Base-by-base conservation (phyloP, 2,329 filamentous ascomycete species). In the Tricladium varicosporioides region DNA sequence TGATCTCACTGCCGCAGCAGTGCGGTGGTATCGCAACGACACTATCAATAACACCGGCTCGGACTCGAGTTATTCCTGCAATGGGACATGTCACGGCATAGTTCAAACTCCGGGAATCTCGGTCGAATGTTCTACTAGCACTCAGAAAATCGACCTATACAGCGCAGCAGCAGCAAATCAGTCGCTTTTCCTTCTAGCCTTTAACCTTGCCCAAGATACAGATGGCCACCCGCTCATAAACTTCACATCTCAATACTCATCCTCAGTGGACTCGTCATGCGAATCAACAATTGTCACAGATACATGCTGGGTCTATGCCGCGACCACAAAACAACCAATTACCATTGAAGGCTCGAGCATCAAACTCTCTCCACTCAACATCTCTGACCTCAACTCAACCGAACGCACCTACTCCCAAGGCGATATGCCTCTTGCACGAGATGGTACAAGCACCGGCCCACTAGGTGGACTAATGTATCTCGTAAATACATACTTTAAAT, bases 71-170 rank as follows among this genome's bases (percentile, higher is more conserved):
- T 33, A 40, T 36, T 16, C 2, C 13, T 50, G 48, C 14, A 32
- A 50, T 9, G 48, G 48, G 11, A 19, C 15, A 13, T 50, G 22
- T 14, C 22, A 18, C 9, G 48, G 48, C 7, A 15, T 3, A 7
- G 15, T 51, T n/a, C 11, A 31, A 27, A 36, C 33, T 16, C 49
- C 49, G 9, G 49, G 49, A 9, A 51, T 51, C 43, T 51, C 49
- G 7, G 49, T 51, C 9, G 36, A 43, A 27, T 51, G 49, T 13
- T 15, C 5, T 2, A 22, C 16, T 32, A 43, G 32, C 16, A n/a
- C 18, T 7, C 19, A 19, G 9, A 19, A 43, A 43, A 42, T 51
- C 4, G 48, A 33, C 48, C 10, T 50, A 5, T 16, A 14, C 16
- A 31, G 36, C 8, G 5, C 16, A 15, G 32, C 4, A 7, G 13